Conservation (phyloP, 1,139 yeast genomes). For the Hansenula sp. region DNA sequence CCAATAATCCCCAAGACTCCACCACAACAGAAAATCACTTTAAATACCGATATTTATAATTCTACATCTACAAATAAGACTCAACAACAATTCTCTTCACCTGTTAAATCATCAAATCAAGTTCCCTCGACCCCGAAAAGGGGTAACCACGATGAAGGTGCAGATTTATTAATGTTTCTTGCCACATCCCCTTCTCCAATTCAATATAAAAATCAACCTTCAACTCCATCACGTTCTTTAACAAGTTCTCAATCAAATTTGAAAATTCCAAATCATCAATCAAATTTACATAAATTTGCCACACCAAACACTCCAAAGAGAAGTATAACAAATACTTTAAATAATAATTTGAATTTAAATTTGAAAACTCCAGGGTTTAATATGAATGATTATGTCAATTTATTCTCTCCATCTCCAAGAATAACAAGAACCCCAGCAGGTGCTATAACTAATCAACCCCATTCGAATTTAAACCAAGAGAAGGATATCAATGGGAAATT, state of each 20-base stretch:
- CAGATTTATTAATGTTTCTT: slow-evolving; percentile 73
- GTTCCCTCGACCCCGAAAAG: slow-evolving; percentile 17
- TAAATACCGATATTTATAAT: slow-evolving; percentile 20
- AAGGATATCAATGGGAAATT: slow-evolving; percentile 23
- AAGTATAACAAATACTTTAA: slow-evolving; percentile 7
- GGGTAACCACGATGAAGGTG: slow-evolving; percentile 66
- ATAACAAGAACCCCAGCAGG: slow-evolving; percentile 16
- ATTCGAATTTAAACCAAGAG: slow-evolving; percentile 6
- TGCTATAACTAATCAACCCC: background rate
- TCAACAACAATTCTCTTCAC: slow-evolving; percentile 6
- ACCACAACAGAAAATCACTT: slow-evolving; percentile 20
- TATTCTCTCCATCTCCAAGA: slow-evolving; percentile 14
- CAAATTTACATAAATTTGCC: slow-evolving; percentile 9
- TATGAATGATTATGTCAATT: slow-evolving; percentile 71
- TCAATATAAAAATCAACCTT: slow-evolving; percentile 22
- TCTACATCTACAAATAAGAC: slow-evolving; percentile 25
- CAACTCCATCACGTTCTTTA: slow-evolving; percentile 17
- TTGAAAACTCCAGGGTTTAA: slow-evolving; percentile 70
- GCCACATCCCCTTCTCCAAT: slow-evolving; percentile 83
- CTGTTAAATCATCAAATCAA: slow-evolving; percentile 3
- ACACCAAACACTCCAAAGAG: slow-evolving; percentile 29
- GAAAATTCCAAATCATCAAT: background rate
- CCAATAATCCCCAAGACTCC: slow-evolving; percentile 22
- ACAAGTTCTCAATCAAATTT: background rate
- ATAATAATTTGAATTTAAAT: background rate